These are phyloP conservation scores for Craspedostauros australis DNA, from an alignment of 108 stramenopile genomes.

Conservation along the genomic window DNA sequence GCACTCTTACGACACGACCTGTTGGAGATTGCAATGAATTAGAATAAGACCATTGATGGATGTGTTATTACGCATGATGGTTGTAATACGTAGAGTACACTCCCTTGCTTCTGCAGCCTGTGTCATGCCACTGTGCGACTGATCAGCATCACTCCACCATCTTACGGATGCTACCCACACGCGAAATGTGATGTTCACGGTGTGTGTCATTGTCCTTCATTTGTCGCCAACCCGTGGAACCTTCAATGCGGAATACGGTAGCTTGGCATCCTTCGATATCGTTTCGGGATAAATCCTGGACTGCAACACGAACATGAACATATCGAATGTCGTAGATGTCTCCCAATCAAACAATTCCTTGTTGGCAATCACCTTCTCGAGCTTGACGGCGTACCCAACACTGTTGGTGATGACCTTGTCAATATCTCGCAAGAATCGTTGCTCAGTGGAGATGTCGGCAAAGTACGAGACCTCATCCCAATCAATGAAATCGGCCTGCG, in stretches of 20 bases:
- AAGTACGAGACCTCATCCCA: constrained; percentile 22
- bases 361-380: constrained; percentile 7
- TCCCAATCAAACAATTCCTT: constrained; percentile 22
- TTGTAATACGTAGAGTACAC: too few relatives aligned
- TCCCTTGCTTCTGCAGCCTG: too few relatives aligned
- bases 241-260: constrained; percentile 76
- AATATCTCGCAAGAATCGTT: not conserved
- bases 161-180: too few relatives aligned
- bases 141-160: too few relatives aligned
- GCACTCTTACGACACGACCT: too few relatives aligned
- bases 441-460: not conserved
- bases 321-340: constrained; percentile 16
- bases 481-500: constrained; percentile 11
- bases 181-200: too few relatives aligned
- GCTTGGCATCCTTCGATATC: constrained; percentile 54
- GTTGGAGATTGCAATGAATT: too few relatives aligned
- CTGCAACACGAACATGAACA: constrained; percentile 16
- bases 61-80: too few relatives aligned
- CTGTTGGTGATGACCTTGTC: not conserved
- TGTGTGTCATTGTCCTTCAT: too few relatives aligned
- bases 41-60: too few relatives aligned
- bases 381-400: not conserved
- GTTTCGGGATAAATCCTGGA: constrained; percentile 23
- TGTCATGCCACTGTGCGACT: too few relatives aligned
- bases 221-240: constrained; percentile 53